These are phyloP conservation scores for Circinella umbellata DNA, from an alignment of 371 early-diverging fungal species.

Conservation along the genomic window DNA sequence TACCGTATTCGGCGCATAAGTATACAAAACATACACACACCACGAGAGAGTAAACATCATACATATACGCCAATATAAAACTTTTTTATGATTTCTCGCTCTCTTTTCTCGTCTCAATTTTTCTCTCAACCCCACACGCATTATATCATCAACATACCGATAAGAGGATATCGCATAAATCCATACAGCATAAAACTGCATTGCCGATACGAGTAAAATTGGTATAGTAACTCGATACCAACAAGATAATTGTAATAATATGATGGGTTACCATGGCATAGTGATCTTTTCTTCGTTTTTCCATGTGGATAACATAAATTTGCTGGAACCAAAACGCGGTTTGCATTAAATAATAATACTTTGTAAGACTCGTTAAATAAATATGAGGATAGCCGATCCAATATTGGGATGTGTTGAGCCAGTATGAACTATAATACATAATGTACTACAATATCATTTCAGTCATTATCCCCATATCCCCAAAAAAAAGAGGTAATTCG, in stretches of 20 bases:
- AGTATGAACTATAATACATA: slow-evolving; percentile 68
- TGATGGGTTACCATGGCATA: slow-evolving; percentile 83
- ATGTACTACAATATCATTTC: slow-evolving; percentile 38
- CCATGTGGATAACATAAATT: slow-evolving; percentile 71
- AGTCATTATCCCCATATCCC: background rate
- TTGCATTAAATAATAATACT: slow-evolving; percentile 81
- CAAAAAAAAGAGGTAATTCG: background rate
- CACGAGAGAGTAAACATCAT: background rate
- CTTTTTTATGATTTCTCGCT: background rate
- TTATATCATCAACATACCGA: slow-evolving; percentile 42
- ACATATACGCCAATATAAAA: background rate
- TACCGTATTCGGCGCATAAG: too few relatives aligned
- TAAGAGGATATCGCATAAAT: slow-evolving; percentile 82
- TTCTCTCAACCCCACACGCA: background rate
- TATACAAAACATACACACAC: background rate
- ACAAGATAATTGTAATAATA: slow-evolving; percentile 71
- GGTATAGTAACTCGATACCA: slow-evolving; percentile 71
- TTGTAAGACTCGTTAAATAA: slow-evolving; percentile 54
- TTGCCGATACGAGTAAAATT: slow-evolving; percentile 85
- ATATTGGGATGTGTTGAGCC: slow-evolving; percentile 69
- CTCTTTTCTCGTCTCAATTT: too few relatives aligned
- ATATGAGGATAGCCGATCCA: slow-evolving; percentile 79
- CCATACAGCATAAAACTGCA: slow-evolving; percentile 81
- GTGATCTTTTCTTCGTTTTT: slow-evolving; percentile 83
- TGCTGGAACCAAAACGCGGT: slow-evolving; percentile 85